Evolutionary conservation across 2,329 filamentous ascomycete genomes (phyloP).

Genomic region (Aspergillus aculeatinus): DNA sequence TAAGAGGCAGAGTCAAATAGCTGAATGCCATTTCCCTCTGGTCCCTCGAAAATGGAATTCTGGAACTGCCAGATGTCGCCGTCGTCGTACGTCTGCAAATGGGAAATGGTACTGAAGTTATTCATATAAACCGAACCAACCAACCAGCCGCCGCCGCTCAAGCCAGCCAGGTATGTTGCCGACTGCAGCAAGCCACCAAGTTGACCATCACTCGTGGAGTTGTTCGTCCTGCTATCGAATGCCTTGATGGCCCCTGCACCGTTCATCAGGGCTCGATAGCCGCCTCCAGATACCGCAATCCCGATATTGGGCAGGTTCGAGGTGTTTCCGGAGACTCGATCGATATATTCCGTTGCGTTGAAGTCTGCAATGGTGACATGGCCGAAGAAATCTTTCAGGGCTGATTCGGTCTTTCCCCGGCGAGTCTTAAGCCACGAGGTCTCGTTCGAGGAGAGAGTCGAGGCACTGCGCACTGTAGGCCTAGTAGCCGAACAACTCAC

Average conservation of each 20-base stretch:
- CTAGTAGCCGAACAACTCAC: constrained; percentile 68
- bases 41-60: constrained; percentile 51
- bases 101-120: constrained; percentile 69
- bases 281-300: constrained; percentile 78
- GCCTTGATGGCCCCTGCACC: constrained; percentile 77
- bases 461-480: constrained; percentile 68
- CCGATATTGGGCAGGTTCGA: constrained; percentile 66
- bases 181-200: constrained; percentile 79
- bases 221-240: constrained; percentile 70
- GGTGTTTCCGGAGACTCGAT: constrained; percentile 55
- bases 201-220: constrained; percentile 62
- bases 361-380: constrained; percentile 75
- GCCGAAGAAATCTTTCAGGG: constrained; percentile 70
- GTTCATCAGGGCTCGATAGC: constrained; percentile 80
- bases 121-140: constrained; percentile 75
- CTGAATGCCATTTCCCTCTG: constrained; percentile 39
- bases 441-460: constrained; percentile 67
- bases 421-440: constrained; percentile 70
- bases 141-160: constrained; percentile 83
- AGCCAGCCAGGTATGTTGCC: constrained; percentile 74
- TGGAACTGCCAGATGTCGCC: constrained; percentile 32
- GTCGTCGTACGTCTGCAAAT: constrained; percentile 19
- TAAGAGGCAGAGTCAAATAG: constrained; percentile 57
- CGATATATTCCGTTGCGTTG: constrained; percentile 72
- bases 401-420: constrained; percentile 68